Base-by-base conservation (phyloP, 2,329 filamentous ascomycete genomes). In the Orbilia quercus region DNA sequence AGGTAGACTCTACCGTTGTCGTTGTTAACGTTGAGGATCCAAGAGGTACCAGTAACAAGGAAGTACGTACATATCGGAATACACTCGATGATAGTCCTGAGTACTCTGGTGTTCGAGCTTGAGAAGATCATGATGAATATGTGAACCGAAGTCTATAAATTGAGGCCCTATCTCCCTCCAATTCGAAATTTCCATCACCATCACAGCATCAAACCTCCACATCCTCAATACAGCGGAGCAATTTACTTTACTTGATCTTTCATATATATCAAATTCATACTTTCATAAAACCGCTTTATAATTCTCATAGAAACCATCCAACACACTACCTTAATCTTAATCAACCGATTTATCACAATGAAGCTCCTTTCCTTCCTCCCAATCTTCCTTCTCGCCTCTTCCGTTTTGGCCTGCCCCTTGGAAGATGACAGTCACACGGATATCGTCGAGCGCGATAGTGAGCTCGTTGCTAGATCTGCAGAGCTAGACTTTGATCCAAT, bases 341-440 rank as follows among this genome's bases (percentile, higher is more conserved):
- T 20, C 20, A 25, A 20, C n/a, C n/a, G n/a, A n/a, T n/a, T n/a
- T n/a, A n/a, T 31, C 48, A 63, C 18, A 70, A 75, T 75, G 75
- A 74, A 65, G 45, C 20, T 69, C 55, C 14, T 54, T 42, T 50
- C 69, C 12, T 62, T 64, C 53, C 23, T 64, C 44, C 42, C 58
- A 40, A 38, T 65, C 51, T 63, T 75, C 63, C 64, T 74, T 47
- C 65, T 75, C 34, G 47, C 74, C 28, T 31, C 62, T 22, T 60
- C 59, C 9, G 63, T 59, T 51, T 22, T 67, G 51, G 63, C 63
- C 31, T 67, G 63, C n/a, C 63, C 63, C 58, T 42, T 23, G n/a
- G 51, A 67, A 9, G 51, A 67, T 16, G 63, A 55, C 7, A 42
- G 36, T 7, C 57, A 47, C 20, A 50, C 34, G 22, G 63, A 50